Conservation (phyloP, 495 filamentous ascomycete species). For the Halenospora varia region DNA sequence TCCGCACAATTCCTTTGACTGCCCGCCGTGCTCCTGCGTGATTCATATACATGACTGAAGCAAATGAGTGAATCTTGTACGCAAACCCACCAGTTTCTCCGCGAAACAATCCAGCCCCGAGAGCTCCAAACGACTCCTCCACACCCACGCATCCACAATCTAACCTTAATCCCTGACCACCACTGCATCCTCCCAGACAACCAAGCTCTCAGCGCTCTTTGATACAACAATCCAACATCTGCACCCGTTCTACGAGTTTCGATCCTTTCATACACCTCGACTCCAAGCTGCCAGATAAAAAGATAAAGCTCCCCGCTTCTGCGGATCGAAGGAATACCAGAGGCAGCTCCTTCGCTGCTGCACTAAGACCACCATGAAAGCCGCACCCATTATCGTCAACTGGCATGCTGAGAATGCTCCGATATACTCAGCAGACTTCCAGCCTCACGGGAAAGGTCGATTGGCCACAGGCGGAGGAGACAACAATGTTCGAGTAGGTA, state of each 20-base stretch:
- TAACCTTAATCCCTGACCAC: not conserved
- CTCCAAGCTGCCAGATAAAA: not conserved
- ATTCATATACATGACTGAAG: not conserved
- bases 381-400: slow-evolving; percentile 83
- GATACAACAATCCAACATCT: not conserved
- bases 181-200: not conserved
- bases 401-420: slow-evolving; percentile 96
- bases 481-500: slow-evolving; percentile 88
- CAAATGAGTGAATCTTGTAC: too few species aligned
- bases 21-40: not conserved
- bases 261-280: not conserved
- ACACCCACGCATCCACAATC: not conserved
- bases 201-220: not conserved
- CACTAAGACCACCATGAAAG: slow-evolving; percentile 60
- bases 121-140: slow-evolving; percentile 1
- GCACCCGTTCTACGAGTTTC: not conserved
- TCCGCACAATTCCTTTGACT: not conserved
- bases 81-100: not conserved
- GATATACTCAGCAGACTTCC: slow-evolving; percentile 94
- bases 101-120: not conserved
- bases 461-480: slow-evolving; percentile 94
- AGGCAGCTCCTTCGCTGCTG: slow-evolving; percentile 8
- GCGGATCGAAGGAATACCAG: not conserved
- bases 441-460: slow-evolving; percentile 81
- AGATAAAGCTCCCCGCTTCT: slow-evolving; percentile 5